Base-by-base conservation (phyloP, 2,329 filamentous ascomycete species). In the Talaromyces rugulosus region DNA sequence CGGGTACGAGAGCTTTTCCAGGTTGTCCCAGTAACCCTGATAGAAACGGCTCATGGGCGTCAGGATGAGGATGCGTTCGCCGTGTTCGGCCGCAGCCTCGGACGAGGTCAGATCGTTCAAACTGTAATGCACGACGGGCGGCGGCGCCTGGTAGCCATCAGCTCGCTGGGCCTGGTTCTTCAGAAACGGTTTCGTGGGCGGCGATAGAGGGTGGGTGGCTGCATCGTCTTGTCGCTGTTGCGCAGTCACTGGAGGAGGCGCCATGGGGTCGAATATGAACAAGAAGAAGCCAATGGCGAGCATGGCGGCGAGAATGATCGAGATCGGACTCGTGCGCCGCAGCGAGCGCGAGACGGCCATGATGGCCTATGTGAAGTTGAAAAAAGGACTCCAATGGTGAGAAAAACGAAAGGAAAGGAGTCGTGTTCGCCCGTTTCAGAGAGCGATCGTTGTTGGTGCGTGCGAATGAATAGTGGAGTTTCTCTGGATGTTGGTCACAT, bases 1-100 rank as follows among this genome's bases (percentile, higher is more conserved):
- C 3, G 95, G 95, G 75, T 98, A 99, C 70, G 79, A 84, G 61
- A 99, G 84, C 73, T 86, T 86, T 67, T 93, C 75, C 31, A 99
- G 82, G 71, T 98, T 99, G 75, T 96, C 89, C 94, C 95, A 99
- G 81, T 98, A 99, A 68, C 85, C 88, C 69, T 90, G 88, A 77
- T 97, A 98, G 82, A 98, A 99, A 65, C 91, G 87, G 34, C 92
- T 90, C 78, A 99, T 88, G 9, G 95, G 95, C 1, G 95, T 97
- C 64, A 99, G 85, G 72, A 99, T 90, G 60, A 99, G 87, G 63
- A 99, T 84, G 58, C 89, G 89, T 80, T 99, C 95, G 67, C 86
- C 82, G 73, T 96, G 95, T 65, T 83, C 85, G 57, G 92, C 81
- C 1, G 95, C 91, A 66, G 90, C 84, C 58, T 83, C 75, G 23